phyloP scores from a whole-genome alignment of 2,329 filamentous ascomycete species.

The Colletotrichum paranaense region DNA sequence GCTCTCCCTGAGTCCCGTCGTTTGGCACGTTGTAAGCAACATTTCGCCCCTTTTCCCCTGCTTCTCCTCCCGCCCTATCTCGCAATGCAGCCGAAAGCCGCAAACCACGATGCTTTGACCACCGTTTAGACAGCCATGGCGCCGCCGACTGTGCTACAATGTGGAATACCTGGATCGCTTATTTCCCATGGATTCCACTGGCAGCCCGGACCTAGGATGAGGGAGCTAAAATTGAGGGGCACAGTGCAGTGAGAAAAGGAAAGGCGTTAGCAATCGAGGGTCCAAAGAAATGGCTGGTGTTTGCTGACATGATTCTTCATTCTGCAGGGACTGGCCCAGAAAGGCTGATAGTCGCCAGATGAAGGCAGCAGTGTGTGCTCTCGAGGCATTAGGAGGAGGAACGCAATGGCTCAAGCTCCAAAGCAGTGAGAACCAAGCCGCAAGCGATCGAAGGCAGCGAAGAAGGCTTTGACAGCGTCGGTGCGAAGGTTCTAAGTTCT shows the following conservation, averaged over 20 bases:
- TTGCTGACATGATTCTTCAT: constrained; percentile 3
- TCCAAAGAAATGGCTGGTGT: not conserved
- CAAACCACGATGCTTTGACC: constrained; percentile 14
- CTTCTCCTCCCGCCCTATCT: not conserved
- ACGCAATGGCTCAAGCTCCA: constrained; percentile 2
- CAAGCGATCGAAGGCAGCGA: not conserved
- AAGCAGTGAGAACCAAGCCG: constrained; percentile 1
- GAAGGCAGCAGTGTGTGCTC: not conserved
- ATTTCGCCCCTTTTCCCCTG: not conserved
- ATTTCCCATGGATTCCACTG: constrained; percentile 21
- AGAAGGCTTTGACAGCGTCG: constrained; percentile 22
- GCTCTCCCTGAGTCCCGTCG: not conserved
- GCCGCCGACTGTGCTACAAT: constrained; percentile 4
- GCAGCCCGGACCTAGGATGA: constrained; percentile 10
- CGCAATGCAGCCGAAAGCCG: not conserved
- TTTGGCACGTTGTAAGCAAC: not conserved
- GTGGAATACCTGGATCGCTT: constrained; percentile 17
- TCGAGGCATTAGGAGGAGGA: not conserved
- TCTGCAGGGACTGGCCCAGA: constrained; percentile 9
- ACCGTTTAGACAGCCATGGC: constrained; percentile 6
- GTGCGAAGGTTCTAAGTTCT: constrained; percentile 23
- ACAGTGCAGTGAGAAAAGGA: not conserved
- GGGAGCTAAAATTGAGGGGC: constrained; percentile 28
- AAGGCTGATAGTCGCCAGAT: not conserved
- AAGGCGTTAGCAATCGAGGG: not conserved